Percentiles rank a stretch among this genome's conserved stretches.
These are phyloP conservation scores for Nicotiana knightiana DNA, from an alignment of 257 asterid species.

Conservation along the genomic window DNA sequence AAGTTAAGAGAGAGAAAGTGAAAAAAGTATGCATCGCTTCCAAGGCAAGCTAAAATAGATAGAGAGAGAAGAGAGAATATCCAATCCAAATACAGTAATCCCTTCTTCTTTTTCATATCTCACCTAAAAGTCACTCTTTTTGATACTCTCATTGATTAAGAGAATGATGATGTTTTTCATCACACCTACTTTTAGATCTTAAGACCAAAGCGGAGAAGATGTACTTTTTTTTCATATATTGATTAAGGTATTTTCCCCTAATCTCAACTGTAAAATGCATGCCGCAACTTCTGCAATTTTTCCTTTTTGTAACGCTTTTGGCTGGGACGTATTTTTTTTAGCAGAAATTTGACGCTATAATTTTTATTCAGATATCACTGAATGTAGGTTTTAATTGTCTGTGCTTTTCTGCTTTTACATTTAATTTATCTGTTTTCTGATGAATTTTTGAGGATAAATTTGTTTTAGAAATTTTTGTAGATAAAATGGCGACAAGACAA, in stretches of 20 bases:
- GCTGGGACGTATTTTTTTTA: neutral
- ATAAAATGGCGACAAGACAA: conserved; percentile 56
- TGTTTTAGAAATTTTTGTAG: neutral
- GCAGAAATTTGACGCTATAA: neutral
- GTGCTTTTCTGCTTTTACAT: neutral
- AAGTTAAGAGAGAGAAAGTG: conserved; percentile 3
- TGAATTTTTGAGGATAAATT: conserved; percentile 8
- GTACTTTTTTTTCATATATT: neutral
- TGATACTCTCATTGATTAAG: neutral
- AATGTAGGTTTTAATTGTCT: neutral
- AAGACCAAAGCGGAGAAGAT: neutral
- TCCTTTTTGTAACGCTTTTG: neutral
- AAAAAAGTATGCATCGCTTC: conserved; percentile 47
- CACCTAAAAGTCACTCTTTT: conserved; percentile 13
- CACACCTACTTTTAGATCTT: conserved; percentile 8
- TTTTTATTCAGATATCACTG: neutral
- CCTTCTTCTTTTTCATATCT: neutral
- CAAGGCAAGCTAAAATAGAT: conserved; percentile 43
- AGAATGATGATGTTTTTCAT: conserved; percentile 5
- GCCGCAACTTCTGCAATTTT: neutral
- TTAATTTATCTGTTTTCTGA: neutral
- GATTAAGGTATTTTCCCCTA: neutral
- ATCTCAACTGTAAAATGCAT: neutral
- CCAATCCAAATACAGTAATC: neutral
- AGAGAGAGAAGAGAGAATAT: conserved; percentile 10